A percentile compares a stretch with the other conserved stretches of the same genome.
phyloP scores from a whole-genome alignment of 352 stramenopile species.

The Pythium phragmitis region DNA sequence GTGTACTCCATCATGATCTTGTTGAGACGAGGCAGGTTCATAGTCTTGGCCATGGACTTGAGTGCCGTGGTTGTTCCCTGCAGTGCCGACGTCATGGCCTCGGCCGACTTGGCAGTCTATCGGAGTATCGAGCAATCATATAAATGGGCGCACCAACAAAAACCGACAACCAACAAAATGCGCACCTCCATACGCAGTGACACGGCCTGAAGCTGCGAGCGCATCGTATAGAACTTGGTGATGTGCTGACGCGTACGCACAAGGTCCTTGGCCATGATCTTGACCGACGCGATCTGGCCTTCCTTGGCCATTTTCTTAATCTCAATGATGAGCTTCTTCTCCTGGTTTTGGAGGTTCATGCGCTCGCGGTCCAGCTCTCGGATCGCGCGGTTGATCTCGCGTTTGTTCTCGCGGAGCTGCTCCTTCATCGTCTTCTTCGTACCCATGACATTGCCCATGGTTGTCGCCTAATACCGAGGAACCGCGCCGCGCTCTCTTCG shows the following conservation, averaged over 20 bases:
- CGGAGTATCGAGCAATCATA: conserved; percentile 17
- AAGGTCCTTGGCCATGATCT: conserved; percentile 97
- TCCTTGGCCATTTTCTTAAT: conserved; percentile 98
- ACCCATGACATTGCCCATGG: conserved; percentile 74
- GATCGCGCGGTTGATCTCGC: conserved; percentile 95
- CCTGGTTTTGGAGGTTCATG: conserved; percentile 88
- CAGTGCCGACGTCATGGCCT: conserved; percentile 92
- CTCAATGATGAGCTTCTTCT: conserved; percentile 95
- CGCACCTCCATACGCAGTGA: conserved; percentile 88
- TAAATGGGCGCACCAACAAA: background rate
- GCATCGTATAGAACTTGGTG: conserved; percentile 98
- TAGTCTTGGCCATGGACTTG: conserved; percentile 91
- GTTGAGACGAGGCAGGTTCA: conserved; percentile 95
- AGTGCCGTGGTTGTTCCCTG: conserved; percentile 83
- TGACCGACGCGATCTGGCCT: conserved; percentile 95
- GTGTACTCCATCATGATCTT: conserved; percentile 99
- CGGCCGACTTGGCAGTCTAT: conserved; percentile 95
- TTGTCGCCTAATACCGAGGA: background rate
- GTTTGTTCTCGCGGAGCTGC: conserved; percentile 97
- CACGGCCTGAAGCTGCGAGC: conserved; percentile 95
- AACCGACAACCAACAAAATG: background rate
- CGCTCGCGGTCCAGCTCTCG: conserved; percentile 96
- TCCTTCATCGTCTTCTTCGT: conserved; percentile 87
- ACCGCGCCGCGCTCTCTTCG: background rate
- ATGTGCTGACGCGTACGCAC: conserved; percentile 95